Base-by-base conservation (phyloP, 2,329 filamentous ascomycete genomes). In the Aureobasidium uvarum region DNA sequence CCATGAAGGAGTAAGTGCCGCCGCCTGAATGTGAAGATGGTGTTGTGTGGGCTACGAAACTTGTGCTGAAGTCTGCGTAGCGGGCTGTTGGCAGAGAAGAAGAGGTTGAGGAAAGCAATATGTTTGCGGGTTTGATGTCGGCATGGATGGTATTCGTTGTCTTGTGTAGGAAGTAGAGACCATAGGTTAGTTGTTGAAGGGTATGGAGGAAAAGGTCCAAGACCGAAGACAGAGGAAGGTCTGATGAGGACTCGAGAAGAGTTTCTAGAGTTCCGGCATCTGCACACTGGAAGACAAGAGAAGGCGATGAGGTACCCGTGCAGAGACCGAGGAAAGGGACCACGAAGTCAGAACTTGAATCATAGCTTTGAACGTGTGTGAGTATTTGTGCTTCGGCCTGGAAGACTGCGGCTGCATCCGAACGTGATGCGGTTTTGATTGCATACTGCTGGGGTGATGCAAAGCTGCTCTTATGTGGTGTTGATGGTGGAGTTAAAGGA, bases 121-220 rank as follows among this genome's bases (percentile, higher is more conserved):
- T 75, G 70, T 82, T 82, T 1, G 74, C 75, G 1, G 80, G 79
- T 70, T 82, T 82, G 71, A 81, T 77, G 66, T 82, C 80, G 5
- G 77, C 80, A 65, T 79, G 77, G 1, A 79, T 73, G 56, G 80
- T 75, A 25, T 72, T 73, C 23, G 41, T 38, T 31, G 75, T 73
- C 8, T 70, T 66, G 64, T 79, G 75, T 64, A 82, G 69, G 74
- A 79, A 81, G 4, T 73, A 73, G 3, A 82, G 72, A 23, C 77
- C 78, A 43, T 71, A 70, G 36, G 80, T 72, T 7, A 81, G 74
- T 41, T 76, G 71, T 28, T 70, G 67, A 0, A 78, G 77, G 8
- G 81, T 70, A n/a, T 66, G 55, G 1, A 79, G 78, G 62, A 81
- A 81, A 3, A 77, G 43, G 23, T 66, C 46, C 25, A 65, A 16